These are phyloP conservation scores for Xylaria castorea DNA, from an alignment of 495 filamentous ascomycete species.

Conservation along the genomic window DNA sequence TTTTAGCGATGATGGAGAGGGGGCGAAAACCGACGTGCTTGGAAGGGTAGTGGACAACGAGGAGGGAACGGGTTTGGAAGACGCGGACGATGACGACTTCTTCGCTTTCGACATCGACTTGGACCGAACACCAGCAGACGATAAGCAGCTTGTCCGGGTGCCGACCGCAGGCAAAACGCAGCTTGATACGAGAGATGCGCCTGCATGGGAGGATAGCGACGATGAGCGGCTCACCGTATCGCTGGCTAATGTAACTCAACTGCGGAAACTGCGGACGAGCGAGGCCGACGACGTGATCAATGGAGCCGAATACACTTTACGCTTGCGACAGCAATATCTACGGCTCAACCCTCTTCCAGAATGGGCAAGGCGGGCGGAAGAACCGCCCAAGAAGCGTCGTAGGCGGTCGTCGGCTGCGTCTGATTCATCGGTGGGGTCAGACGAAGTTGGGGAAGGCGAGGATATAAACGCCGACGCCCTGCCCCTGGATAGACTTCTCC, in stretches of 20 bases:
- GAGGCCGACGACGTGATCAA: conserved; percentile 86
- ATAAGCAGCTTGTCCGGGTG: conserved; percentile 42
- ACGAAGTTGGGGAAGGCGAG: conserved; percentile 63
- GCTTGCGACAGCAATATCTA: conserved; percentile 82
- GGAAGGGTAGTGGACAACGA: conserved; percentile 35
- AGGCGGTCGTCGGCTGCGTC: conserved; percentile 56
- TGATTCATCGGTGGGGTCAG: conserved; percentile 54
- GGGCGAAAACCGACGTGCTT: background rate
- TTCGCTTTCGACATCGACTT: conserved; percentile 55
- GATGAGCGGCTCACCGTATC: conserved; percentile 88
- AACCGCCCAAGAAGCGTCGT: conserved; percentile 59
- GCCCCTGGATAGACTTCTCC: conserved; percentile 81
- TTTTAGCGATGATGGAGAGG: conserved; percentile 29
- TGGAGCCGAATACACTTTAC: conserved; percentile 81
- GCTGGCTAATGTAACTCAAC: conserved; percentile 70
- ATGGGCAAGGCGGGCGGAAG: conserved; percentile 68
- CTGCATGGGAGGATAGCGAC: conserved; percentile 94
- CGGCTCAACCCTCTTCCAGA: conserved; percentile 79
- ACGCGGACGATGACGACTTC: conserved; percentile 68
- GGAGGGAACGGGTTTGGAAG: conserved; percentile 54
- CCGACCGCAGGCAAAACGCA: conserved; percentile 47
- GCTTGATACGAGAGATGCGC: conserved; percentile 43
- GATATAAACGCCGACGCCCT: conserved; percentile 68
- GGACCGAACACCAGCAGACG: conserved; percentile 38
- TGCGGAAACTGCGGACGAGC: conserved; percentile 79